phyloP scores from a whole-genome alignment of 2,329 filamentous ascomycete species.

The Penicillium corylophilum region DNA sequence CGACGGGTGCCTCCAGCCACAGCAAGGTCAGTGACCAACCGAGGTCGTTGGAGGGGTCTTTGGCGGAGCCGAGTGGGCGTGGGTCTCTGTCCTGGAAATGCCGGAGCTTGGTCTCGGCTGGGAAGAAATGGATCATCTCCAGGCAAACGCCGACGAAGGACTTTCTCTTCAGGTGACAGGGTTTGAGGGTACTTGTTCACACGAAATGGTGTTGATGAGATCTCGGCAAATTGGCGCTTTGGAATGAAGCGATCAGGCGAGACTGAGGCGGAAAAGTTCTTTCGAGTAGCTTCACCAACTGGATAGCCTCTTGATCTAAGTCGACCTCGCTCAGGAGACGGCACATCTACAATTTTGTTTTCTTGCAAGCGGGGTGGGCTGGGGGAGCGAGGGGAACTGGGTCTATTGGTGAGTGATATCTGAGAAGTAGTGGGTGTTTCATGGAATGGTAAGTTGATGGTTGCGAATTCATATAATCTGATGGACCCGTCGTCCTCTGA shows the following conservation, averaged over 20 bases:
- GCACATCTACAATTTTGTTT: conserved; percentile 2
- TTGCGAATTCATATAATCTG: conserved; percentile 16
- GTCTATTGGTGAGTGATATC: conserved; percentile 4
- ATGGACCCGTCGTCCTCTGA: conserved; percentile 4
- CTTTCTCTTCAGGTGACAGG: conserved; percentile 49
- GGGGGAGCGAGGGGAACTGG: neutral
- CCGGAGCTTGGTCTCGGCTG: conserved; percentile 27
- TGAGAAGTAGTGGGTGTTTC: conserved; percentile 12
- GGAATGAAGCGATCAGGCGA: conserved; percentile 62
- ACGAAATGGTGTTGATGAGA: conserved; percentile 51
- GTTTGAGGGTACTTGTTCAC: conserved; percentile 50
- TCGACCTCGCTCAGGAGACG: conserved; percentile 14
- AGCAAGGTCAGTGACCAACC: conserved; percentile 31
- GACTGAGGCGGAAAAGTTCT: conserved; percentile 19
- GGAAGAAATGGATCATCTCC: conserved; percentile 55
- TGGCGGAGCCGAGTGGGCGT: conserved; percentile 15
- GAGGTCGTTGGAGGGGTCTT: conserved; percentile 34
- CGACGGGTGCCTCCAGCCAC: conserved; percentile 12
- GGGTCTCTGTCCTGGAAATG: conserved; percentile 9
- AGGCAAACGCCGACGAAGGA: conserved; percentile 44
- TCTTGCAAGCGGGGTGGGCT: conserved; percentile 8
- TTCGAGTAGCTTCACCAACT: conserved; percentile 9
- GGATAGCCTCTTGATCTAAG: conserved; percentile 16
- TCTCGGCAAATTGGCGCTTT: conserved; percentile 41
- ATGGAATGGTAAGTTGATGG: conserved; percentile 16